Evolutionary conservation across 192 early-diverging fungal species (phyloP), one percentile per base, ranked within the genome.

Genomic region (Coemansia sp.): DNA sequence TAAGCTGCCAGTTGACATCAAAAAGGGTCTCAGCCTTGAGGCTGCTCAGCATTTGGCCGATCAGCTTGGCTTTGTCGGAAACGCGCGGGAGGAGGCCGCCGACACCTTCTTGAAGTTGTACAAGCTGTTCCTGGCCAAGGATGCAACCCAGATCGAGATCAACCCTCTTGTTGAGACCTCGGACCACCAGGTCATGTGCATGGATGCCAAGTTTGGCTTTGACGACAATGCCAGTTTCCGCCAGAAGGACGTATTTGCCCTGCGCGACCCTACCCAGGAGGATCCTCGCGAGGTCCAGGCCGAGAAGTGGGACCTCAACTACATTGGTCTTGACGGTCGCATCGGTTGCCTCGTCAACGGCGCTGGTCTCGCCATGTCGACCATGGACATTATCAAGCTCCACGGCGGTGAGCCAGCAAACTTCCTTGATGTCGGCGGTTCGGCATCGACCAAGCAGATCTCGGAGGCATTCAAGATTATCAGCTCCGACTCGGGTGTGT

Each of bases 361-460:
- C 62, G 95, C 96, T 43, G 96, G 96, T 66, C 85, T 99, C 39
- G 96, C 95, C 73, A 99, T 97, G 96, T 90, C 96, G 50, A 99
- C 96, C 53, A 99, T 97, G 95, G 96, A 99, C 78, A 99, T 99
- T 67, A 97, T 99, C 80, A 96, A 99, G 84, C 84, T 99, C 51
- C 87, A 99, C 82, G 96, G 95, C 55, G 96, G 96, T 38, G 91
- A 93, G 61, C 96, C 96, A 9, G 96, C 95, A 69, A 99, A 99
- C 86, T 99, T 99, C 82, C 86, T 99, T 56, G 95, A 99, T 77
- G 96, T 99, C 62, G 96, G 96, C 61, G 96, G 96, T 64, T 89
- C 93, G 67, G 95, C 96, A 53, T 92, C 89, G 19, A 85, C 93
- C 53, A 87, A 94, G 61, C 93, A 95, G 80, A 95, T 99, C 61